Evolutionary conservation across 1,284 basidiomycete species (phyloP).

Genomic region (Violaceomyces palustris): DNA sequence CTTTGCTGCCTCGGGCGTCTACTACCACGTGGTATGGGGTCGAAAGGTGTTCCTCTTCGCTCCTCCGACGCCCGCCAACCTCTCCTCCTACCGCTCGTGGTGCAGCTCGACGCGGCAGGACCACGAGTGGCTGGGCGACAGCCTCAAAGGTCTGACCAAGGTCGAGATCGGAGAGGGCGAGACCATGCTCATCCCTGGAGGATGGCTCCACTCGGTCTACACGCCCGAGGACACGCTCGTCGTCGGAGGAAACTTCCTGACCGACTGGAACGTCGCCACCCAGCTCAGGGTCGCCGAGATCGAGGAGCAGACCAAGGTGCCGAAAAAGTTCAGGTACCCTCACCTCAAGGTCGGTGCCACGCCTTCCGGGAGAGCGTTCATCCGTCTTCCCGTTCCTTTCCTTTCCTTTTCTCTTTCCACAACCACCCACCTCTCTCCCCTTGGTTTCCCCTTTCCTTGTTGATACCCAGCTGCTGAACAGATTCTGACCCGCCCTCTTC

Average conservation of each 20-base stretch:
- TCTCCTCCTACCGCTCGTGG: conserved; percentile 83
- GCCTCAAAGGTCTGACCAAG: conserved; percentile 80
- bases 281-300: conserved; percentile 80
- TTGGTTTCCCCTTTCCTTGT: no score
- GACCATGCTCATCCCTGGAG: conserved; percentile 67
- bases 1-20: conserved; percentile 35
- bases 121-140: conserved; percentile 81
- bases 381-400: no score
- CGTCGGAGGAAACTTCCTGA: conserved; percentile 79
- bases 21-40: conserved; percentile 38
- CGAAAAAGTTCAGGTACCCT: conserved; percentile 90
- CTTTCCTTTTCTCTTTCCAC: no score
- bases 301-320: conserved; percentile 85
- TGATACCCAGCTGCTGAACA: no score
- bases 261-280: conserved; percentile 28
- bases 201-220: conserved; percentile 95
- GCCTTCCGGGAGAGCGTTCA: no score
- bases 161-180: conserved; percentile 77
- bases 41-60: conserved; percentile 83
- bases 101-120: conserved; percentile 68
- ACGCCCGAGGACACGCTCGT: conserved; percentile 88
- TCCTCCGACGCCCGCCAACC: conserved; percentile 76
- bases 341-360: no score
- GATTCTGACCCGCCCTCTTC: no score
- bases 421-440: no score